Base-by-base conservation (phyloP, 495 filamentous ascomycete species). In the Hypoxylon fuscum region DNA sequence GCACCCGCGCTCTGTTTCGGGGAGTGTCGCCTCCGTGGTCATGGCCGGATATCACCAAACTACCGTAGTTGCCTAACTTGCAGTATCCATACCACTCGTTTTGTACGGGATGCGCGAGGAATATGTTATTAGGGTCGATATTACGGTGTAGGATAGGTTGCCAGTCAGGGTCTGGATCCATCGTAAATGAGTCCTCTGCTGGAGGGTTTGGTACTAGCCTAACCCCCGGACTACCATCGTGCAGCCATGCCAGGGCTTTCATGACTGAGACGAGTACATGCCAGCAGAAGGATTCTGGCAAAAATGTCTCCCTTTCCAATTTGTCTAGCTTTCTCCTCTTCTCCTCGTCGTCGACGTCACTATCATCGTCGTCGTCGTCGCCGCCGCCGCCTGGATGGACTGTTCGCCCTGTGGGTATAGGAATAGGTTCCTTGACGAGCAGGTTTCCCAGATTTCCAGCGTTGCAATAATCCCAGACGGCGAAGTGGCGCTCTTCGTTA, bases 51-150 rank as follows among this genome's bases (percentile, higher is more conserved):
- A 80, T 69, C 21, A 61, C 69, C 9, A 76, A 64, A 3, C 45
- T 53, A 14, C 54, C 44, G 37, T 80, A 81, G 14, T 77, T 72
- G 21, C 80, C 80, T 42, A 84, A 49, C 69, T 81, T 83, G 47
- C 79, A 81, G 3, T 51, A 38, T 1, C 79, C 80, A 38, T 82
- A 83, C 46, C 72, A 78, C 69, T 84, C 80, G 2, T 48, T 52
- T 11, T 76, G 76, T n/a, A 66, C 62, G 5, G 79, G 76, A 25
- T 76, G 70, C 64, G 73, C 62, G 50, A 84, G 55, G 50, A 76
- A 79, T 29, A 84, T 74, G 38, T 79, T 82, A 21, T 58, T 57
- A 0, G 79, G 69, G 21, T 23, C 55, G 31, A 84, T 67, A 38
- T 76, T 68, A 20, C 74, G 64, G 53, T 83, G 80, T 51, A 84